A percentile compares a stretch with the other conserved stretches of the same genome.
phyloP scores from a whole-genome alignment of 208 protist genomes.

The Trypanosoma lewisi region DNA sequence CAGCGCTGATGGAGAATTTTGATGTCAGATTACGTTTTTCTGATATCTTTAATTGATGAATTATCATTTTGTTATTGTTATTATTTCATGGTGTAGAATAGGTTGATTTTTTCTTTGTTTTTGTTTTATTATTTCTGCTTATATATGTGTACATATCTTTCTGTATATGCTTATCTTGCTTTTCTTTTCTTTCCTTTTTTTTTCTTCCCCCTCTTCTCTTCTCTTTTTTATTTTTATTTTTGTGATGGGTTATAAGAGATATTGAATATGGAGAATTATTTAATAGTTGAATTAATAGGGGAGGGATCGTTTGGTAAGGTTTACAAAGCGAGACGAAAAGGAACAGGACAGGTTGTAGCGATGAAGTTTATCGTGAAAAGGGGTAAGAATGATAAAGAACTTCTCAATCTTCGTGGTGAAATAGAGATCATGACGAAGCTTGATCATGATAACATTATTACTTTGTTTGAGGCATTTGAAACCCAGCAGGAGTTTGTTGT shows the following conservation, averaged over 20 bases:
- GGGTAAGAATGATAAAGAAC: conserved; percentile 93
- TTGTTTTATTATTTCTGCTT: no score
- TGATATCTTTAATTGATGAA: conserved; percentile 1
- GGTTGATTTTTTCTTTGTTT: no score
- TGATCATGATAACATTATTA: conserved; percentile 97
- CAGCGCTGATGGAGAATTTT: not conserved
- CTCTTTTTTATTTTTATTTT: conserved; percentile 8
- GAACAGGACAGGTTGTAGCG: conserved; percentile 94
- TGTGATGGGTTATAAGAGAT: not conserved
- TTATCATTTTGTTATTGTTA: conserved; percentile 4
- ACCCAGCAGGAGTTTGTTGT: conserved; percentile 94
- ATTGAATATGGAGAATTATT: conserved; percentile 88
- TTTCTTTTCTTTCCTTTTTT: conserved; percentile 17
- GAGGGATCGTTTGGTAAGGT: conserved; percentile 98
- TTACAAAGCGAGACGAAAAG: conserved; percentile 94
- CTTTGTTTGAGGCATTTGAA: conserved; percentile 96
- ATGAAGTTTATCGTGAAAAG: conserved; percentile 98
- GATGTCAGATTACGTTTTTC: not conserved
- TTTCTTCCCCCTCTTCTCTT: conserved; percentile 13
- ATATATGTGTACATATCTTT: no score
- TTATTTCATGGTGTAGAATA: conserved; percentile 5
- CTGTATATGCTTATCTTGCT: not conserved
- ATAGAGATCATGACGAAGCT: conserved; percentile 96
- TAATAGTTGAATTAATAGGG: conserved; percentile 94
- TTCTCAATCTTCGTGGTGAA: conserved; percentile 91